A percentile compares a stretch with the other conserved stretches of the same genome.
phyloP scores from a whole-genome alignment of 2,329 filamentous ascomycete genomes.

The Phoma sp. region DNA sequence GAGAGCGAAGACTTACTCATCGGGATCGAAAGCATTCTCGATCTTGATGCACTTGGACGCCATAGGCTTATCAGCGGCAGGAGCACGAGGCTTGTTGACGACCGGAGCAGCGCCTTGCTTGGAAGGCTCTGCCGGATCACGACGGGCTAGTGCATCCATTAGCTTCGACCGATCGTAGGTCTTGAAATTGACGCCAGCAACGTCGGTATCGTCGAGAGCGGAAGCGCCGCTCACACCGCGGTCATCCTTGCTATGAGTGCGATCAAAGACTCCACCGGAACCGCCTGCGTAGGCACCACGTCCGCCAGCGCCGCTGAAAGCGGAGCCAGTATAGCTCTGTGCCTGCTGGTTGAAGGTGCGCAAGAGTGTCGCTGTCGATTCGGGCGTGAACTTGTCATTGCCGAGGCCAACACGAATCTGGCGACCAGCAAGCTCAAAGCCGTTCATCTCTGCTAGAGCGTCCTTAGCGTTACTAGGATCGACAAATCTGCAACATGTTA shows the following conservation, averaged over 20 bases:
- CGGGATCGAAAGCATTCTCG: constrained; percentile 92
- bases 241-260: constrained; percentile 86
- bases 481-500: constrained; percentile 72
- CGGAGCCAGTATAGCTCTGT: constrained; percentile 78
- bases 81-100: constrained; percentile 77
- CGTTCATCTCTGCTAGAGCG: constrained; percentile 98
- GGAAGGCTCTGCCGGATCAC: constrained; percentile 73
- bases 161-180: constrained; percentile 98
- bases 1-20: constrained; percentile 70
- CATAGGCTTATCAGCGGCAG: constrained; percentile 77
- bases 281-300: constrained; percentile 82
- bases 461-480: constrained; percentile 91
- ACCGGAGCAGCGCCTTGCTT: constrained; percentile 29
- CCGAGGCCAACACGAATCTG: constrained; percentile 98
- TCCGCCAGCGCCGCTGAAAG: constrained; percentile 88
- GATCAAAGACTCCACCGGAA: constrained; percentile 77
- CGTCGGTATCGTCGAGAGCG: constrained; percentile 95
- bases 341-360: constrained; percentile 80
- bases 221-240: constrained; percentile 88
- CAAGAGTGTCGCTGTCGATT: constrained; percentile 90
- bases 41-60: constrained; percentile 93
- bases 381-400: constrained; percentile 99
- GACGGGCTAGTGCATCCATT: constrained; percentile 95
- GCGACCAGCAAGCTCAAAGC: constrained; percentile 95
- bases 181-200: constrained; percentile 98